Evolutionary conservation across 768 basidiomycete species (phyloP).

Genomic region (Daedaleopsis nitida): DNA sequence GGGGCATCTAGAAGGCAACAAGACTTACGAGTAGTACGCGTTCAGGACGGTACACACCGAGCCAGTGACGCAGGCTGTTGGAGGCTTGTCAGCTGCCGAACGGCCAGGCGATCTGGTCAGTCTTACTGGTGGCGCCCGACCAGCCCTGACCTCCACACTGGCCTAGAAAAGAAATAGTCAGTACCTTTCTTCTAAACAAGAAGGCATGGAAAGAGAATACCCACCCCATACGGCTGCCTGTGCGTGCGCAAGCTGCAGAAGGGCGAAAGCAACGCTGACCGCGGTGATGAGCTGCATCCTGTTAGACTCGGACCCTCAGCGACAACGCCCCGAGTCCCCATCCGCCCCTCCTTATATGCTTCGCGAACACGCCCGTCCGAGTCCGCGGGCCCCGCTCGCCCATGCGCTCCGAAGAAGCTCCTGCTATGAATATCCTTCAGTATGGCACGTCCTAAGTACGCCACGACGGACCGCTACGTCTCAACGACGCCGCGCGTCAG

Average conservation of each 20-base stretch:
- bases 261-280: conserved; percentile 14
- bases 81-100: neutral
- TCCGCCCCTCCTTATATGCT: neutral
- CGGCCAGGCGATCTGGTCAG: neutral
- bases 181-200: neutral
- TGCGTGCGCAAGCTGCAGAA: conserved; percentile 8
- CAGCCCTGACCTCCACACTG: conserved; percentile 28
- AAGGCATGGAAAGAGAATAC: neutral
- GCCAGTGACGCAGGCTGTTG: conserved; percentile 19
- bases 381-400: neutral
- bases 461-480: conserved; percentile 5
- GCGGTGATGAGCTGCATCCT: conserved; percentile 21
- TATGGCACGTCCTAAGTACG: neutral
- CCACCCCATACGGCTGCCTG: conserved; percentile 25
- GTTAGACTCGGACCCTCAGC: neutral
- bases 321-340: neutral
- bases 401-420: conserved; percentile 15
- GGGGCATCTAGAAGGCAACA: too few species aligned
- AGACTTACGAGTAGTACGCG: conserved; percentile 23
- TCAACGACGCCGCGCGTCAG: neutral
- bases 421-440: neutral
- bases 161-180: conserved; percentile 2
- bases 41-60: conserved; percentile 19
- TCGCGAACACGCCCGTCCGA: neutral
- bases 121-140: conserved; percentile 24